A percentile compares a stretch with the other conserved stretches of the same genome.
These are phyloP conservation scores for Pseudocercospora fijiensis DNA, from an alignment of 2,329 filamentous ascomycete species.

Conservation along the genomic window DNA sequence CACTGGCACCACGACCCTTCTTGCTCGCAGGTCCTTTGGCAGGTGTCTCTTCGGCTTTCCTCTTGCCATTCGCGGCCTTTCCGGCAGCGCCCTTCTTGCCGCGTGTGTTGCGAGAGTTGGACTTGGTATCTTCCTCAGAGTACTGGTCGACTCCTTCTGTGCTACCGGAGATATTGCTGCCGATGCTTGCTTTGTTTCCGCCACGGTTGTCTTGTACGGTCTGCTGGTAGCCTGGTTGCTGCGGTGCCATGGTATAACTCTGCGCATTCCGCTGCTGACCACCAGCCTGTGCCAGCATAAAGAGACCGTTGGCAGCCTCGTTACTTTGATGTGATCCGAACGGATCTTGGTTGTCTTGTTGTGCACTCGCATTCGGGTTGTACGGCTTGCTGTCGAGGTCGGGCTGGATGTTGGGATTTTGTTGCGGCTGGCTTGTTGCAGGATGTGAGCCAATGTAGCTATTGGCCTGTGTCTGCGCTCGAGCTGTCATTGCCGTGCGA, in stretches of 20 bases:
- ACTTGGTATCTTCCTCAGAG: conserved; percentile 71
- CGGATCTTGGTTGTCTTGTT: conserved; percentile 54
- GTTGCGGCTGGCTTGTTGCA: conserved; percentile 47
- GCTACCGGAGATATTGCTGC: conserved; percentile 59
- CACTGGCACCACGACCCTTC: conserved; percentile 62
- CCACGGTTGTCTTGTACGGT: conserved; percentile 40
- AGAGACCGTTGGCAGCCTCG: conserved; percentile 91
- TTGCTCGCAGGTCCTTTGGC: conserved; percentile 68
- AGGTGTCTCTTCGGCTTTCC: conserved; percentile 73
- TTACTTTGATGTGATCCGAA: conserved; percentile 88
- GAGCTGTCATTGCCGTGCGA: conserved; percentile 81
- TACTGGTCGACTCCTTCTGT: conserved; percentile 56
- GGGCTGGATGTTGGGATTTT: conserved; percentile 42
- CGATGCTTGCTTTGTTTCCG: conserved; percentile 49
- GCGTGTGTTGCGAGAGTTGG: conserved; percentile 60
- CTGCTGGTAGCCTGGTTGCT: conserved; percentile 49
- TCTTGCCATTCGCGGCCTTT: conserved; percentile 63
- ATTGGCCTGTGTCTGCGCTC: conserved; percentile 57
- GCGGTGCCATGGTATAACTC: conserved; percentile 46
- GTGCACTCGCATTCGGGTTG: conserved; percentile 51
- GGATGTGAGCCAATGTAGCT: conserved; percentile 38
- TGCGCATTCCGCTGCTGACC: conserved; percentile 55
- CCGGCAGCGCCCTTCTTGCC: conserved; percentile 63
- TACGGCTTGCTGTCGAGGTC: conserved; percentile 48
- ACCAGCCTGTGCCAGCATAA: conserved; percentile 77